Conservation (phyloP, 2,329 filamentous ascomycete genomes). For the Capronia epimyces region DNA sequence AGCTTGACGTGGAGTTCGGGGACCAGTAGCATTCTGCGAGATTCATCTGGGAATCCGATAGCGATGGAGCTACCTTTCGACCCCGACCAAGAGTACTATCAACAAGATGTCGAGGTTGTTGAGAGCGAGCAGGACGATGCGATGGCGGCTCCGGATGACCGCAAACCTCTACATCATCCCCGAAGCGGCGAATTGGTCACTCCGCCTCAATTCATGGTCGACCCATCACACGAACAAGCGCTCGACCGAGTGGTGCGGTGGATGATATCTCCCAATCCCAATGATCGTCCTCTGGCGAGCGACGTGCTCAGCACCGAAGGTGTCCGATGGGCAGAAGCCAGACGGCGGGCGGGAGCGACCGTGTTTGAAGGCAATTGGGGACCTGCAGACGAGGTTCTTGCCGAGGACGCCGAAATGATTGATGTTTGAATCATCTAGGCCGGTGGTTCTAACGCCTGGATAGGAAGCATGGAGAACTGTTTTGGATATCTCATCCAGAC, state of each 20-base stretch:
- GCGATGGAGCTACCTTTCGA: constrained; percentile 41
- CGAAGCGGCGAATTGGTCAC: constrained; percentile 56
- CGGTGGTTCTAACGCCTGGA: constrained; percentile 14
- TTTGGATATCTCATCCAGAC: neutral
- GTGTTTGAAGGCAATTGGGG: constrained; percentile 97
- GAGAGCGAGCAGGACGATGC: constrained; percentile 28
- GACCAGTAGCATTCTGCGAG: constrained; percentile 64
- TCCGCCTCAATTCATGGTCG: constrained; percentile 85
- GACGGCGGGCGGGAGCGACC: constrained; percentile 81
- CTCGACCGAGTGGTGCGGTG: constrained; percentile 78
- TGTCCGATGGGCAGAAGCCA: constrained; percentile 70
- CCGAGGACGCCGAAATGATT: constrained; percentile 58
- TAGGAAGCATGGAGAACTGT: constrained; percentile 3
- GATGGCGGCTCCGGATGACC: constrained; percentile 28
- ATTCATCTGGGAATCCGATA: constrained; percentile 66
- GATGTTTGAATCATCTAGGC: constrained; percentile 44
- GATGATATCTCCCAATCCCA: constrained; percentile 77
- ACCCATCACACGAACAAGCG: constrained; percentile 64
- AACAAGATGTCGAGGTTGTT: constrained; percentile 31
- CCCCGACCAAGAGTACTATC: constrained; percentile 36
- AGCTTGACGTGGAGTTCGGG: constrained; percentile 75
- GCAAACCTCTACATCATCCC: constrained; percentile 32
- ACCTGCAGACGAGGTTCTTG: constrained; percentile 61
- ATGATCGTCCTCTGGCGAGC: constrained; percentile 65
- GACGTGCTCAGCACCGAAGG: constrained; percentile 69